Conservation (phyloP, 2,329 filamentous ascomycete species). For the Huntiella savannae region DNA sequence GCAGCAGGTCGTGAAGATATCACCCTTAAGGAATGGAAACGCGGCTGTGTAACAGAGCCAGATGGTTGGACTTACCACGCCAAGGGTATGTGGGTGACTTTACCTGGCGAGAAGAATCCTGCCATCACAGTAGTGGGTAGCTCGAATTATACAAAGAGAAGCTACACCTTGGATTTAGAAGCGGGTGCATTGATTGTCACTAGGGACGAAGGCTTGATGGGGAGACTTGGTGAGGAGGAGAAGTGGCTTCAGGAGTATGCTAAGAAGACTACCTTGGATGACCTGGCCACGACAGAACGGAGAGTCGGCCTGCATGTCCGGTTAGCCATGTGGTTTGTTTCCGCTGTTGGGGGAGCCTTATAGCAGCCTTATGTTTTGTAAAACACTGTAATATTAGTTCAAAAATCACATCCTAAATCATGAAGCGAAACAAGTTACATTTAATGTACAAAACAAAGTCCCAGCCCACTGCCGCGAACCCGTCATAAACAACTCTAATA, state of each 20-base stretch:
- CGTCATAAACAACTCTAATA: background rate
- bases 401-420: background rate
- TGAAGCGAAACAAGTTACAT: constrained; percentile 8
- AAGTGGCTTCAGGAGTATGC: constrained; percentile 62
- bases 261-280: constrained; percentile 46
- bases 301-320: constrained; percentile 71
- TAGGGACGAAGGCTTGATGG: constrained; percentile 49
- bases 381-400: background rate
- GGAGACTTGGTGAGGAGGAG: constrained; percentile 59
- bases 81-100: constrained; percentile 81
- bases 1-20: constrained; percentile 34
- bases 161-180: constrained; percentile 82
- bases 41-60: constrained; percentile 59
- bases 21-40: constrained; percentile 69
- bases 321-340: constrained; percentile 86
- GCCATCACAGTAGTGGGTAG: constrained; percentile 73
- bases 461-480: background rate
- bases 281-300: constrained; percentile 64
- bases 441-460: constrained; percentile 10
- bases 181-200: constrained; percentile 77
- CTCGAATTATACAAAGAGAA: constrained; percentile 88
- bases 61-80: constrained; percentile 96
- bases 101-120: constrained; percentile 45
- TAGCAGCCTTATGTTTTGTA: constrained; percentile 20
- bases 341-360: constrained; percentile 69